phyloP scores from a whole-genome alignment of 2,329 filamentous ascomycete genomes.

The Aspergillus luchuensis region DNA sequence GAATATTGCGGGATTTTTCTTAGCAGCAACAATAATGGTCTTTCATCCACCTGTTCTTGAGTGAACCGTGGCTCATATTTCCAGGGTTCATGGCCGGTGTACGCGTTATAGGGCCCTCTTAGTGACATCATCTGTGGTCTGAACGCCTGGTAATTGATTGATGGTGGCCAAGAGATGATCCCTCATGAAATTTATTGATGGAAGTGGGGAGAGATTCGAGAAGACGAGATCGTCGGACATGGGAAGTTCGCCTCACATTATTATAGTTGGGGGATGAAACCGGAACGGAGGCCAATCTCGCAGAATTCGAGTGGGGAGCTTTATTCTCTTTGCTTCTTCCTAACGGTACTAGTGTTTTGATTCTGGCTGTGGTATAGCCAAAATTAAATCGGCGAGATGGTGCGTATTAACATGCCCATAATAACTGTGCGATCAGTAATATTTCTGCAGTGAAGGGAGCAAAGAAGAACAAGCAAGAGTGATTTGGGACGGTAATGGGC shows the following conservation, averaged over 20 bases:
- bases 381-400: not conserved
- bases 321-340: not conserved
- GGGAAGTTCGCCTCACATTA: not conserved
- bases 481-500: not conserved
- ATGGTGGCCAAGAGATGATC: not conserved
- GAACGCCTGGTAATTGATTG: not conserved
- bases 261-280: not conserved
- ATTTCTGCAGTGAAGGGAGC: not conserved
- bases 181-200: not conserved
- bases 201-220: not conserved
- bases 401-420: not conserved
- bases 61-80: not conserved
- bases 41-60: not conserved
- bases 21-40: not conserved
- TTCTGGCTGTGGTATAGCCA: not conserved
- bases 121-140: constrained; percentile 15
- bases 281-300: not conserved
- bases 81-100: constrained; percentile 15
- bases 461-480: not conserved
- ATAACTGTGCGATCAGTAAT: not conserved
- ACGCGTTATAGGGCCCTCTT: not conserved
- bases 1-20: constrained; percentile 10
- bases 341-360: not conserved
- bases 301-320: not conserved
- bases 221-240: not conserved